Conservation (phyloP, 345 rosid species). For the Arabidopsis thaliana region TAIR10.1 NC_003074.8:21689001-21689500, state of each 20-base stretch:
- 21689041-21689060: constrained; percentile 19
- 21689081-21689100: constrained; percentile 6
- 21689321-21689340: constrained; percentile 51
- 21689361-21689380: constrained; percentile 64
- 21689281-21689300: constrained; percentile 14
- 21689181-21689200: not conserved
- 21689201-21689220: constrained; percentile 11
- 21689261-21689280: constrained; percentile 12
- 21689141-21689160: constrained; percentile 5
- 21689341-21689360: constrained; percentile 55
- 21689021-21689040: constrained; percentile 14
- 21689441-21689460: constrained; percentile 11
- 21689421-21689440: constrained; percentile 88
- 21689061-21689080: constrained; percentile 13
- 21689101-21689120: not conserved
- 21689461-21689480: constrained; percentile 9
- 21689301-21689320: constrained; percentile 65
- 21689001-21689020: constrained; percentile 16
- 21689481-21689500: constrained; percentile 14
- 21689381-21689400: constrained; percentile 81
- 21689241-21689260: constrained; percentile 11
- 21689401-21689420: constrained; percentile 92
- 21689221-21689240: constrained; percentile 13
- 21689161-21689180: constrained; percentile 16
- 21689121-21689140: constrained; percentile 5